A percentile compares a stretch with the other conserved stretches of the same genome.
Conservation (phyloP, 1,139 yeast genomes). For the Geotrichum cucujoidarum region DNA sequence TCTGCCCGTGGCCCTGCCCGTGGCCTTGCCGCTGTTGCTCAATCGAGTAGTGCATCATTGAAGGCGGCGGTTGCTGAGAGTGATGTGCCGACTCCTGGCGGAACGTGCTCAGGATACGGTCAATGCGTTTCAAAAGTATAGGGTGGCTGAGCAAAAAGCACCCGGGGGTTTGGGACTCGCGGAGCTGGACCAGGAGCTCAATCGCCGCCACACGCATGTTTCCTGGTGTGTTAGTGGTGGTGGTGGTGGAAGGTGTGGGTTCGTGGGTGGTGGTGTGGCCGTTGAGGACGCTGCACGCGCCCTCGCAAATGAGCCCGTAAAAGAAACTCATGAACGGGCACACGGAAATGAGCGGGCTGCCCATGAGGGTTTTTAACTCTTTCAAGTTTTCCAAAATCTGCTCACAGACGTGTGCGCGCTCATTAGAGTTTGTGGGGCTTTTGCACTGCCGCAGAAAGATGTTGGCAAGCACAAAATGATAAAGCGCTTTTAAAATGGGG, state of each 20-base stretch:
- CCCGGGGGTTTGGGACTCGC: not conserved
- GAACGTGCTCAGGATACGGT: not conserved
- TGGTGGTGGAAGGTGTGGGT: not conserved
- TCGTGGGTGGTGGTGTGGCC: not conserved
- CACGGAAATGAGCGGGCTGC: constrained; percentile 29
- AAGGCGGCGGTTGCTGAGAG: not conserved
- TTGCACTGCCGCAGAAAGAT: constrained; percentile 12
- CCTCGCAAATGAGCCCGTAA: constrained; percentile 1
- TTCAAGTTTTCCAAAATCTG: constrained; percentile 15
- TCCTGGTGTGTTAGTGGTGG: not conserved
- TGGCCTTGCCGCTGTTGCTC: no score
- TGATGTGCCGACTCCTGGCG: not conserved
- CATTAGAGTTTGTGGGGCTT: not conserved
- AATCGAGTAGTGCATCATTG: no score
- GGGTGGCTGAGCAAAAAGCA: not conserved
- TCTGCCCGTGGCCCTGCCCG: no score
- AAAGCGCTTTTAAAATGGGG: constrained; percentile 31
- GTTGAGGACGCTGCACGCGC: constrained; percentile 2
- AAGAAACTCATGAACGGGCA: constrained; percentile 30
- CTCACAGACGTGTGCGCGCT: not conserved
- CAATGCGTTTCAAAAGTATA: not conserved
- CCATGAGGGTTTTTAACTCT: constrained; percentile 25
- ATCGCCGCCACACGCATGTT: not conserved
- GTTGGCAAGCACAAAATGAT: constrained; percentile 26
- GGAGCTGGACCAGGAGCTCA: not conserved